phyloP scores from a whole-genome alignment of 345 rosid genomes.

The Pelargonium nanum region DNA sequence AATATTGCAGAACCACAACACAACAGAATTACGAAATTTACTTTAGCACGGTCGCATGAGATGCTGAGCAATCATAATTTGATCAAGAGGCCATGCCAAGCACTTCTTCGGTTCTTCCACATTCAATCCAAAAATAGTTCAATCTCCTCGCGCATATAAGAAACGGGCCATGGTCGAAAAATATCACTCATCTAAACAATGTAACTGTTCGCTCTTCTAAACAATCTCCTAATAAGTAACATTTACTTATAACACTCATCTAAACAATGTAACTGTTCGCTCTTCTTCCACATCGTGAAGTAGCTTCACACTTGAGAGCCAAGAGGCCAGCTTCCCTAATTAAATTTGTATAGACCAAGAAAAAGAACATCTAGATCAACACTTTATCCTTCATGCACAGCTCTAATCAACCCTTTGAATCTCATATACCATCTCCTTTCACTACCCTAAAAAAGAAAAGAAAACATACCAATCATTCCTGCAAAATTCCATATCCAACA shows the following conservation, averaged over 20 bases:
- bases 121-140: not conserved
- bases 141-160: constrained; percentile 5
- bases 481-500: not conserved
- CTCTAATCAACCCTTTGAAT: not conserved
- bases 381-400: constrained; percentile 1
- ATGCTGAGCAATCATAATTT: not conserved
- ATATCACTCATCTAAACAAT: not conserved
- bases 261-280: not conserved
- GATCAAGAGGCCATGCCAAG: not conserved
- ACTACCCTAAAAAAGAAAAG: not conserved
- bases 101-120: not conserved
- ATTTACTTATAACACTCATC: not conserved
- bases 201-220: constrained; percentile 2
- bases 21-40: constrained; percentile 2
- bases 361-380: not conserved
- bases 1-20: constrained; percentile 5
- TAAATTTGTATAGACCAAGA: not conserved
- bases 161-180: not conserved
- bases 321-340: not conserved
- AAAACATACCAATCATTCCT: not conserved
- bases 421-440: not conserved
- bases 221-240: not conserved
- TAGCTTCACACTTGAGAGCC: not conserved
- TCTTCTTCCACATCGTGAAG: not conserved
- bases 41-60: not conserved